These are phyloP conservation scores for Diaporthe helianthi DNA, from an alignment of 2,329 filamentous ascomycete genomes.

Conservation along the genomic window DNA sequence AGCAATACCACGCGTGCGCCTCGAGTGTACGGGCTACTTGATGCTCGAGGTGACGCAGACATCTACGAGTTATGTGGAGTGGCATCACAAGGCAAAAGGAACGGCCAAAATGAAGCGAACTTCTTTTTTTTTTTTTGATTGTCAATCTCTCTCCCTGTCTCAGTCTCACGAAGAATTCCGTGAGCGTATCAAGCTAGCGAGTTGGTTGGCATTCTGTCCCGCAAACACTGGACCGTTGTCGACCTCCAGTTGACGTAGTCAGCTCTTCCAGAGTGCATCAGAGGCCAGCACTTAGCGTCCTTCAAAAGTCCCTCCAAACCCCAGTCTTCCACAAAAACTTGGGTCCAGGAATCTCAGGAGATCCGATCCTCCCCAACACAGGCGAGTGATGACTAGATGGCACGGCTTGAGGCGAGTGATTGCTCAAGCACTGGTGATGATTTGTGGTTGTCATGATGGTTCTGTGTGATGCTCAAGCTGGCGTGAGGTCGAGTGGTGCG, in stretches of 20 bases:
- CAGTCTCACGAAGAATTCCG: not conserved
- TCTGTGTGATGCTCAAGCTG: constrained; percentile 47
- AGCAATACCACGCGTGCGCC: not conserved
- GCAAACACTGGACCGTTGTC: constrained; percentile 30
- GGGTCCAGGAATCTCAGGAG: constrained; percentile 35
- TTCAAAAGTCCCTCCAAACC: constrained; percentile 22
- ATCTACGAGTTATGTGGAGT: not conserved
- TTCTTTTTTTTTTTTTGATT: constrained; percentile 33
- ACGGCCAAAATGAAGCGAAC: constrained; percentile 26
- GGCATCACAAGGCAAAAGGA: not conserved
- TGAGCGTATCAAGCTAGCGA: constrained; percentile 26
- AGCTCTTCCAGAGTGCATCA: constrained; percentile 30
- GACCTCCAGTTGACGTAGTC: constrained; percentile 32
- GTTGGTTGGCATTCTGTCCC: constrained; percentile 31
- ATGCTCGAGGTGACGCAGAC: no score
- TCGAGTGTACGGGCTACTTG: not conserved
- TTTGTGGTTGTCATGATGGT: constrained; percentile 44
- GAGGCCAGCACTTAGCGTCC: constrained; percentile 32
- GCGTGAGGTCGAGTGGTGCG: constrained; percentile 60
- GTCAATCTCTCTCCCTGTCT: constrained; percentile 27
- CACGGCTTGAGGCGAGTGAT: constrained; percentile 30
- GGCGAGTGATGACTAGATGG: constrained; percentile 26
- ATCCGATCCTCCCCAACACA: constrained; percentile 37
- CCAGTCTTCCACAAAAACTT: constrained; percentile 32
- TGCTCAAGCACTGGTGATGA: constrained; percentile 35